Conservation (phyloP, 495 filamentous ascomycete genomes). For the Chaetomium tenue region DNA sequence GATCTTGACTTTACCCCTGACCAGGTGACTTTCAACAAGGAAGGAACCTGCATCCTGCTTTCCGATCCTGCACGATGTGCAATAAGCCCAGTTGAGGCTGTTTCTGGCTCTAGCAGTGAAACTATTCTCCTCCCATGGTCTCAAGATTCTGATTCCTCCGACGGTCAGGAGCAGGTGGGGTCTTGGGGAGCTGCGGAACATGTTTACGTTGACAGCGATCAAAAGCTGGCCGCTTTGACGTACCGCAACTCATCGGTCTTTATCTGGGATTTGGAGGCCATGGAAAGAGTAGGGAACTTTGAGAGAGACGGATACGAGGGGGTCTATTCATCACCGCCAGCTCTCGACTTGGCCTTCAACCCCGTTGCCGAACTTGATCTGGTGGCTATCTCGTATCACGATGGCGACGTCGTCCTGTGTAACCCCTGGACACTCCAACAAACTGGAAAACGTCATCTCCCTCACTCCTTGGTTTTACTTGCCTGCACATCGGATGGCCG, state of each 20-base stretch:
- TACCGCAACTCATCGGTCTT: not conserved
- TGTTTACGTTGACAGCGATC: not conserved
- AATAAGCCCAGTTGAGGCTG: too few species aligned
- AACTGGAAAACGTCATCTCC: not conserved
- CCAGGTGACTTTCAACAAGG: constrained; percentile 1
- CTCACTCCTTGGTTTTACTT: not conserved
- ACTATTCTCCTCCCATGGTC: too few species aligned
- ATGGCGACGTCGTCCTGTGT: too few species aligned
- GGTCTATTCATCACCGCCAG: not conserved
- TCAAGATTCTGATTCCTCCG: too few species aligned
- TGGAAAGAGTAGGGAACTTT: not conserved
- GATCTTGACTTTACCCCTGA: constrained; percentile 9
- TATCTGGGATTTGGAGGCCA: not conserved
- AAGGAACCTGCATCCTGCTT: too few species aligned
- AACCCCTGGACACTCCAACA: too few species aligned
- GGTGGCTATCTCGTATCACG: too few species aligned
- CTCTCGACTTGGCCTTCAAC: constrained; percentile 17
- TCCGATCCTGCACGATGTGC: too few species aligned
- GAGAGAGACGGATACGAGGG: not conserved
- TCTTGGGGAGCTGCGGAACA: not conserved
- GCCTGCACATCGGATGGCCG: not conserved
- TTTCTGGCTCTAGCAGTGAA: too few species aligned
- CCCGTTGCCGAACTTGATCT: constrained; percentile 8
- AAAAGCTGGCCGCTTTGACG: not conserved
- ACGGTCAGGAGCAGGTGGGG: not conserved